Conservation (phyloP, 805 yeast species). For the Ogataea angusta region DNA sequence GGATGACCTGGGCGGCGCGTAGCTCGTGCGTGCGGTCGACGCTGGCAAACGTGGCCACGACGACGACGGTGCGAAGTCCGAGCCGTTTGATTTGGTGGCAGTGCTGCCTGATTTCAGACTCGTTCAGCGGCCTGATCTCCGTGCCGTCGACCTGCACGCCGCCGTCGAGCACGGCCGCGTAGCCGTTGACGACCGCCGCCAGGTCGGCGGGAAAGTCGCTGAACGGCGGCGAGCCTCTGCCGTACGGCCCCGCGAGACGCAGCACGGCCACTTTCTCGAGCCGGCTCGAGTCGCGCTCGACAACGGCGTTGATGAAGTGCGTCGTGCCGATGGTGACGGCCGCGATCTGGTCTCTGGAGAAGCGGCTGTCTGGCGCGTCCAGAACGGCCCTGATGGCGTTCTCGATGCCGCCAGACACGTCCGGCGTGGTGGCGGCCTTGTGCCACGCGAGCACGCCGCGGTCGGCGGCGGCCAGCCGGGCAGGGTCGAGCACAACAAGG, state of each 20-base stretch:
- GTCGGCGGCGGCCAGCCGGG: constrained; percentile 15
- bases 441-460: constrained; percentile 8
- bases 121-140: constrained; percentile 4
- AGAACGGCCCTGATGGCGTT: constrained; percentile 3
- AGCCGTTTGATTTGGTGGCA: constrained; percentile 1
- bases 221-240: constrained; percentile 7
- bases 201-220: constrained; percentile 8
- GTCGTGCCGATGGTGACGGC: constrained; percentile 9
- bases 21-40: constrained; percentile 5
- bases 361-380: not conserved
- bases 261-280: constrained; percentile 7
- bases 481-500: constrained; percentile 8
- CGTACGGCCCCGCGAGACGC: constrained; percentile 5
- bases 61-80: constrained; percentile 4
- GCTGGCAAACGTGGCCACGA: constrained; percentile 7
- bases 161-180: constrained; percentile 4
- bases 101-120: constrained; percentile 1
- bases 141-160: constrained; percentile 5
- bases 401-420: constrained; percentile 7
- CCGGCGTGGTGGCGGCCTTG: constrained; percentile 8
- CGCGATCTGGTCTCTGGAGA: constrained; percentile 3
- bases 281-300: constrained; percentile 7
- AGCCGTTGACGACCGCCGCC: constrained; percentile 6
- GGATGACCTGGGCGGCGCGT: constrained; percentile 1
- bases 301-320: constrained; percentile 9